A percentile compares a stretch with the other conserved stretches of the same genome.
Conservation (phyloP, 176 grass and related monocot species). For the Avena eriantha region DNA sequence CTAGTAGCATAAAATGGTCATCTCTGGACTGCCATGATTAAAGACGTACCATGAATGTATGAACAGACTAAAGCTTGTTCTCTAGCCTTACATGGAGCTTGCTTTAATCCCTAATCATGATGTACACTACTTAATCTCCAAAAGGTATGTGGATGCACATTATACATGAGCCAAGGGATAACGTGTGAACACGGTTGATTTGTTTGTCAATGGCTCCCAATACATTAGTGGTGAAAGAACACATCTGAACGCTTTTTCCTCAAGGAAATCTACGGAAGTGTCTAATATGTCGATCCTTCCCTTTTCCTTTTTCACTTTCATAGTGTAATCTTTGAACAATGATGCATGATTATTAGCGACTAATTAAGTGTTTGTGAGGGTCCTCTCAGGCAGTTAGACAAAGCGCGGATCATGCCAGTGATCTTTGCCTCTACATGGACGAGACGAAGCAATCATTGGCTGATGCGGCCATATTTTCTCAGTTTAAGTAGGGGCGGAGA, state of each 20-base stretch:
- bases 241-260: conserved; percentile 33
- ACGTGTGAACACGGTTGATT: conserved; percentile 41
- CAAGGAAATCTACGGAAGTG: conserved; percentile 52
- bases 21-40: conserved; percentile 47
- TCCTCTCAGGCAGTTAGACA: conserved; percentile 3
- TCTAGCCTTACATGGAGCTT: conserved; percentile 39
- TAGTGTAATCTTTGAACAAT: conserved; percentile 45
- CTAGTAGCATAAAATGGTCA: conserved; percentile 18
- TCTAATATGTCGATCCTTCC: conserved; percentile 39
- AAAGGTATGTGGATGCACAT: background rate
- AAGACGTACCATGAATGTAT: conserved; percentile 21
- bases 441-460: background rate
- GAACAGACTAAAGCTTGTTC: conserved; percentile 34
- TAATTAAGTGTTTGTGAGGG: conserved; percentile 25
- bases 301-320: conserved; percentile 27
- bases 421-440: background rate
- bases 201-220: conserved; percentile 51
- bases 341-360: conserved; percentile 23
- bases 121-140: background rate
- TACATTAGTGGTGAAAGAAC: conserved; percentile 44
- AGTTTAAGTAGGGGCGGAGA: background rate
- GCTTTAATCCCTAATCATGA: conserved; percentile 46
- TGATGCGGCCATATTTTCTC: background rate
- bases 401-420: conserved; percentile 38
- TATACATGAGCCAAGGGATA: conserved; percentile 5